A percentile compares a stretch with the other conserved stretches of the same genome.
Conservation (phyloP, 2,329 filamentous ascomycete genomes). For the Sporothrix schenckii region DNA sequence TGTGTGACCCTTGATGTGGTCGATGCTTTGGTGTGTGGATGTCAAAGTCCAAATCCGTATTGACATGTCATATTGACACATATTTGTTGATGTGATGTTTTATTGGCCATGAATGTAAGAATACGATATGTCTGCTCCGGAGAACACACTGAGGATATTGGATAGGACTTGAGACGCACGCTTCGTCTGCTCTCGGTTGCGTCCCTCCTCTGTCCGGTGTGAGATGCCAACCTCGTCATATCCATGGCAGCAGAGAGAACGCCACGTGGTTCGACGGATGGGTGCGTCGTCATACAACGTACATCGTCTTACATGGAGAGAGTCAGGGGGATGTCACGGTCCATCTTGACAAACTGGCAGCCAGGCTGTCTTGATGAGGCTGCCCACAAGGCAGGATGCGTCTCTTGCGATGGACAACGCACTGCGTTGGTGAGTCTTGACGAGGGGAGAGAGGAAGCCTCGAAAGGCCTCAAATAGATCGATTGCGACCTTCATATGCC, state of each 20-base stretch:
- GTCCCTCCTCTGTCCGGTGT: no score
- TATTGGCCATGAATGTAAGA: not conserved
- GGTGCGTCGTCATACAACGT: no score
- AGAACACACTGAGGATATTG: not conserved
- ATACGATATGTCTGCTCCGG: not conserved
- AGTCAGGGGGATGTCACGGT: conserved; percentile 38
- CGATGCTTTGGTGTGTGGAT: not conserved
- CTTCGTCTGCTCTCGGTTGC: not conserved
- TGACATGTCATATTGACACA: not conserved
- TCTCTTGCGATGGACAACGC: conserved; percentile 35
- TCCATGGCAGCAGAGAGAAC: not conserved
- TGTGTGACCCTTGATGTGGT: not conserved
- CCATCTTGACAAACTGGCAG: conserved; percentile 46
- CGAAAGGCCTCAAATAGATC: no score
- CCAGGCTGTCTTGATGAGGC: no score
- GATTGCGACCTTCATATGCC: no score
- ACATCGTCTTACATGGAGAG: no score
- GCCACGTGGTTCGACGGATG: no score
- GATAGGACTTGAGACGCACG: not conserved
- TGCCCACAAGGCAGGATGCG: conserved; percentile 41
- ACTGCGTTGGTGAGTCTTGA: not conserved
- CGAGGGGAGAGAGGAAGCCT: no score
- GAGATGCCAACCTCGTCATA: not conserved
- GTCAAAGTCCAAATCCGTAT: no score
- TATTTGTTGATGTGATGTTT: not conserved